Percentiles rank a stretch among this genome's conserved stretches.
Evolutionary conservation across 169 alveolate species (phyloP).

Genomic region (Eimeria necatrix): DNA sequence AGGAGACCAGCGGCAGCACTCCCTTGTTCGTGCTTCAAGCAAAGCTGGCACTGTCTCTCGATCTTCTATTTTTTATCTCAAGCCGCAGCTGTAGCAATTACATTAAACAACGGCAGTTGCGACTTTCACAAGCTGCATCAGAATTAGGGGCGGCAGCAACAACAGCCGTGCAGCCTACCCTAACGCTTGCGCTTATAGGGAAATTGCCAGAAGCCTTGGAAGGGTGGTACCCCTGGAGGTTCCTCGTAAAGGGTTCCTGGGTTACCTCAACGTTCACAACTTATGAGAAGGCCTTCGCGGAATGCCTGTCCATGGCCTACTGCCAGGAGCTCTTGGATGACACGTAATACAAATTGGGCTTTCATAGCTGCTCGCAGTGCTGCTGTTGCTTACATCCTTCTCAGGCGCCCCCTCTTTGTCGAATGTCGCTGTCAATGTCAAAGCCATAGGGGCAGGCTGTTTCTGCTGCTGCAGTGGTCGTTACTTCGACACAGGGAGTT

Average conservation of each 20-base stretch:
- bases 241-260: background rate
- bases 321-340: constrained; percentile 21
- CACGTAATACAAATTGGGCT: background rate
- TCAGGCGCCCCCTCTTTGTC: background rate
- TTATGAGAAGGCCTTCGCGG: background rate
- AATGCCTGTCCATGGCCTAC: constrained; percentile 44
- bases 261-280: background rate
- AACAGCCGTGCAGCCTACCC: background rate
- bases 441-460: background rate
- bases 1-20: constrained; percentile 18
- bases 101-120: background rate
- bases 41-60: constrained; percentile 26
- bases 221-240: constrained; percentile 19
- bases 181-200: background rate
- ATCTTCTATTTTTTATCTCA: background rate
- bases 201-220: background rate
- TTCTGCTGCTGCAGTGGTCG: constrained; percentile 12
- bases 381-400: background rate
- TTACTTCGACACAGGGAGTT: background rate
- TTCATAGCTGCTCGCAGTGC: background rate
- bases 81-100: constrained; percentile 17
- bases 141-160: constrained; percentile 2
- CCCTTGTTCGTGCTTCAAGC: constrained; percentile 37
- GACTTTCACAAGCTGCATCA: background rate
- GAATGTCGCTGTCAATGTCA: background rate